Percentiles rank a stretch among this genome's conserved stretches.
phyloP scores from a whole-genome alignment of 805 yeast genomes.

The Suhomyces xylopsoci region DNA sequence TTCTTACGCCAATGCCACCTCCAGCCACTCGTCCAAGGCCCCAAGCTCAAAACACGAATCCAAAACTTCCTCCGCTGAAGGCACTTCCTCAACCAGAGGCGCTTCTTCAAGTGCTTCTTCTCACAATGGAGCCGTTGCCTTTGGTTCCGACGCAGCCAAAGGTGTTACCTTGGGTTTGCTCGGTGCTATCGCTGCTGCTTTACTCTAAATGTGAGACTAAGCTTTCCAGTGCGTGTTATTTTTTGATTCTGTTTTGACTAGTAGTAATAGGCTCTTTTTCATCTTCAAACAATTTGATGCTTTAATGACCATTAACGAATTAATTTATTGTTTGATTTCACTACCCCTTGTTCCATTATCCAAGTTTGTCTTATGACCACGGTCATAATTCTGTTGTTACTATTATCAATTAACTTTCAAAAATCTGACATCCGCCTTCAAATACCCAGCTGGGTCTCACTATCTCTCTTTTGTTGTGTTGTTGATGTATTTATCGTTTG shows the following conservation, averaged over 20 bases:
- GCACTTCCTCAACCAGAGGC: slow-evolving; percentile 25
- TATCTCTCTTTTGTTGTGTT: not conserved
- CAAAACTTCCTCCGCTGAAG: slow-evolving; percentile 12
- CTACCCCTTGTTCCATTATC: not conserved
- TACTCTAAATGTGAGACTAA: slow-evolving; percentile 14
- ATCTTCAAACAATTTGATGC: not conserved
- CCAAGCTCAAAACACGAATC: slow-evolving; percentile 13
- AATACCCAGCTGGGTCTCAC: not conserved
- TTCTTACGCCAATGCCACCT: slow-evolving; percentile 8
- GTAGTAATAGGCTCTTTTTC: not conserved
- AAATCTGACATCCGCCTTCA: not conserved
- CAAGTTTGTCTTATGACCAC: not conserved
- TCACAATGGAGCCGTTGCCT: slow-evolving; percentile 26
- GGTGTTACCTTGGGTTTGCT: slow-evolving; percentile 17
- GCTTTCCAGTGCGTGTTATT: not conserved
- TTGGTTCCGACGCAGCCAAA: slow-evolving; percentile 25
- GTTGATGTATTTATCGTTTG: not conserved
- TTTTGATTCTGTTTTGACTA: not conserved
- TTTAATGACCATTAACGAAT: not conserved
- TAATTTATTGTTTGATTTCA: slow-evolving; percentile 1
- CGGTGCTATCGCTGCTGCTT: slow-evolving; percentile 36
- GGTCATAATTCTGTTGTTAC: not conserved
- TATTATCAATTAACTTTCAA: not conserved
- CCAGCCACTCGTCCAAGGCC: slow-evolving; percentile 4
- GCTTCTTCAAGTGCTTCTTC: slow-evolving; percentile 33